These are phyloP conservation scores for Aspergillus flavus DNA, from an alignment of 2,329 filamentous ascomycete species.

Conservation along the genomic window DNA sequence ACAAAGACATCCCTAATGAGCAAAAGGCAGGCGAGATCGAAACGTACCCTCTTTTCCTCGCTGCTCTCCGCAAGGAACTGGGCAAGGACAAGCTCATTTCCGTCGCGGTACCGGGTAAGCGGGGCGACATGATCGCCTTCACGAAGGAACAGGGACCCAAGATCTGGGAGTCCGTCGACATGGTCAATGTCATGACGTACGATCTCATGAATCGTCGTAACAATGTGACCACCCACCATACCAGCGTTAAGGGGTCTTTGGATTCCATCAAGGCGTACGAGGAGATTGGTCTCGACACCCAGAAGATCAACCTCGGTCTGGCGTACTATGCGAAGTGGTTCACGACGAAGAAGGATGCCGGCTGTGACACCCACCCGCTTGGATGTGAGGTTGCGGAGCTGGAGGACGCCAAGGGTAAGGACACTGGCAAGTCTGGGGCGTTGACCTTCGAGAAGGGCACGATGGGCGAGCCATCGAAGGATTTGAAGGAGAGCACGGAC, in stretches of 20 bases:
- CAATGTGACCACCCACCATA: conserved; percentile 65
- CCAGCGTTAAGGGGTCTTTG: conserved; percentile 59
- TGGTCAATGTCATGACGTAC: conserved; percentile 72
- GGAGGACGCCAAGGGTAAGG: conserved; percentile 63
- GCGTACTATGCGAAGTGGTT: conserved; percentile 73
- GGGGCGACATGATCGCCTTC: conserved; percentile 70
- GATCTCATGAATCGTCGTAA: conserved; percentile 73
- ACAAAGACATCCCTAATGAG: conserved; percentile 63
- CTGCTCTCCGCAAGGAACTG: conserved; percentile 60
- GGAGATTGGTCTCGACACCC: conserved; percentile 55
- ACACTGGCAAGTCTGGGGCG: conserved; percentile 56
- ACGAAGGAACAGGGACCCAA: conserved; percentile 57
- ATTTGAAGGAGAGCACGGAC: conserved; percentile 31
- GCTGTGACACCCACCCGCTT: conserved; percentile 52
- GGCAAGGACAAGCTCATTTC: conserved; percentile 64
- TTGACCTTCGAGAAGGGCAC: conserved; percentile 52
- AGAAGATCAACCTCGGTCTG: conserved; percentile 66
- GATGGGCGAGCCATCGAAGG: conserved; percentile 25
- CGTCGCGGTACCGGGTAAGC: conserved; percentile 66
- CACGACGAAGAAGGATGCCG: conserved; percentile 52
- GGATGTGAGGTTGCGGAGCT: conserved; percentile 63
- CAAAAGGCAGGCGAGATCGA: conserved; percentile 62
- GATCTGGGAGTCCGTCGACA: conserved; percentile 65
- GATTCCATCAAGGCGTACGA: conserved; percentile 62
- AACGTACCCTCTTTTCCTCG: conserved; percentile 63